phyloP scores from a whole-genome alignment of 768 basidiomycete genomes.

The Termitomyces sp. region DNA sequence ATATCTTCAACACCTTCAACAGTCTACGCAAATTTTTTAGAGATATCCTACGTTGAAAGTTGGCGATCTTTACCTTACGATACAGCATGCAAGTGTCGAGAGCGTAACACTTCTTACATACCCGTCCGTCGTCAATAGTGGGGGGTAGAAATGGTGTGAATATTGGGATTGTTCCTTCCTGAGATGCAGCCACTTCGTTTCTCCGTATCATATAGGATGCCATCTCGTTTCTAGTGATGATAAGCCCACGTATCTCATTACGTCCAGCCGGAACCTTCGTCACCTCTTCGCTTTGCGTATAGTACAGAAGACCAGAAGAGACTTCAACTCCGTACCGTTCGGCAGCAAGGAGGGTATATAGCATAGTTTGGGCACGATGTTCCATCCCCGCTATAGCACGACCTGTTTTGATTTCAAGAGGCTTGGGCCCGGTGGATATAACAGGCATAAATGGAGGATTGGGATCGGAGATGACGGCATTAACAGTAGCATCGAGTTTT shows the following conservation, averaged over 20 bases:
- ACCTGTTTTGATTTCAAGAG: conserved; percentile 97
- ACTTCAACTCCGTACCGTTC: conserved; percentile 88
- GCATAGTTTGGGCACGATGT: conserved; percentile 96
- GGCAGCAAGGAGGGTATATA: conserved; percentile 86
- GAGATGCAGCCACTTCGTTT: conserved; percentile 13
- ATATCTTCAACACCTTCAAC: conserved; percentile 59
- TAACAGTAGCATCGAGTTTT: conserved; percentile 88
- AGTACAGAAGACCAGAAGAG: conserved; percentile 83
- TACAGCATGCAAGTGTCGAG: conserved; percentile 92
- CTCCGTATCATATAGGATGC: conserved; percentile 70
- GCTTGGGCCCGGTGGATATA: conserved; percentile 42
- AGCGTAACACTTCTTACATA: conserved; percentile 78
- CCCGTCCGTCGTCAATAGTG: conserved; percentile 75
- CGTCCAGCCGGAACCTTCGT: conserved; percentile 72
- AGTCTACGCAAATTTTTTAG: conserved; percentile 35
- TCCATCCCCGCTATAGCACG: conserved; percentile 71
- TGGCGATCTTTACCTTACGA: conserved; percentile 53
- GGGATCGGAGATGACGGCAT: conserved; percentile 54
- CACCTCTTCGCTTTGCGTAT: conserved; percentile 88
- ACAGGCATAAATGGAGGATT: conserved; percentile 21
- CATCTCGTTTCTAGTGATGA: conserved; percentile 81
- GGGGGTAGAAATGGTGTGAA: conserved; percentile 70
- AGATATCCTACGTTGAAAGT: conserved; percentile 1
- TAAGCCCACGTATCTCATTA: conserved; percentile 81
- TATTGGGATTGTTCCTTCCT: conserved; percentile 11